Evolutionary conservation across 345 rosid genomes (phyloP).

Genomic region (Luvunga scandens): DNA sequence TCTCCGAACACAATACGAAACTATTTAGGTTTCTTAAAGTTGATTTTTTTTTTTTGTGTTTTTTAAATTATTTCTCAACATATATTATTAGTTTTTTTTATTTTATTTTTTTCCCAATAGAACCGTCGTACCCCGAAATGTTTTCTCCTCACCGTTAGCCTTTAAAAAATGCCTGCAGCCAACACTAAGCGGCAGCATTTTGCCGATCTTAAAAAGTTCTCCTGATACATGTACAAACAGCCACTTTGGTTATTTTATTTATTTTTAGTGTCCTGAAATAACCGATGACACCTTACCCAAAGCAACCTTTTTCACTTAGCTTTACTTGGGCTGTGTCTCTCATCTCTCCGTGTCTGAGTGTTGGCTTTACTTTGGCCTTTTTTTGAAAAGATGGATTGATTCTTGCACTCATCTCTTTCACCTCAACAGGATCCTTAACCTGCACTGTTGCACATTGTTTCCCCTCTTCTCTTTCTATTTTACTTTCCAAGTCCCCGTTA

Average conservation of each 20-base stretch:
- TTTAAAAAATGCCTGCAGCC: not conserved
- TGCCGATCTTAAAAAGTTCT: no score
- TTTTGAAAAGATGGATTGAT: not conserved
- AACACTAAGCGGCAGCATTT: not conserved
- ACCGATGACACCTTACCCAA: not conserved
- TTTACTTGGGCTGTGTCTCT: not conserved
- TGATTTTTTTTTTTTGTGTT: no score
- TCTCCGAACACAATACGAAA: no score
- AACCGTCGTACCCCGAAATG: no score
- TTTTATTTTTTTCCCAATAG: no score
- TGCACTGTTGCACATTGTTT: not conserved
- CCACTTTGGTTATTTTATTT: not conserved
- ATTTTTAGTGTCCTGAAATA: not conserved
- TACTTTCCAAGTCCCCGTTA: not conserved
- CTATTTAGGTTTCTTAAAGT: no score
- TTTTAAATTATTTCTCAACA: no score
- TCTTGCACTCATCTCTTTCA: slow-evolving; percentile 14
- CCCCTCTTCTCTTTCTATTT: not conserved
- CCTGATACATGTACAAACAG: no score
- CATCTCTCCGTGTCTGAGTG: not conserved
- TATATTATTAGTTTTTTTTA: no score
- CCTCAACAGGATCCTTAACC: slow-evolving; percentile 2
- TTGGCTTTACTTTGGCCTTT: not conserved
- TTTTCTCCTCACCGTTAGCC: no score
- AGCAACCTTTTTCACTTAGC: not conserved